Evolutionary conservation across 441 rosid species (phyloP).

Genomic region (Gossypium aridum): DNA sequence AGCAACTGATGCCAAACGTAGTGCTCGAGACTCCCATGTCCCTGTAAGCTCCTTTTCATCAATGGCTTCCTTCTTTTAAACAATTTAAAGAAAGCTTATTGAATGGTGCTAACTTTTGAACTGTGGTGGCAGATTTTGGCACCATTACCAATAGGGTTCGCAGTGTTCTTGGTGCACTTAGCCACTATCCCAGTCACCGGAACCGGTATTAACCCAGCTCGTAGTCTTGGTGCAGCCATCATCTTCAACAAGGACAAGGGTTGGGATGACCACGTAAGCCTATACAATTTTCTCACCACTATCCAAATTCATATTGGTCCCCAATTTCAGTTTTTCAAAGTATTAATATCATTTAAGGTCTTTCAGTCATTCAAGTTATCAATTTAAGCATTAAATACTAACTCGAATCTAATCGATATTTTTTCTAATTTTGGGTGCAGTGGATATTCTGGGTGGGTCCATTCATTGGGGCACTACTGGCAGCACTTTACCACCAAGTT

Average conservation of each 20-base stretch:
- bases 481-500: conserved; percentile 74
- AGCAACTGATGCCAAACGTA: conserved; percentile 89
- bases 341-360: no score
- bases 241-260: conserved; percentile 55
- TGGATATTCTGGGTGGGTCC: conserved; percentile 77
- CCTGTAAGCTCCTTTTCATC: conserved; percentile 36
- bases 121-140: conserved; percentile 58
- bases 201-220: conserved; percentile 90
- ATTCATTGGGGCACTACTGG: conserved; percentile 82
- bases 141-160: conserved; percentile 76
- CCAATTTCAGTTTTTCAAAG: no score
- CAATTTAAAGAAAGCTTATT: neutral
- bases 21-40: conserved; percentile 90
- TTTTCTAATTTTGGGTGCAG: neutral
- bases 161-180: neutral
- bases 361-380: no score
- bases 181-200: conserved; percentile 53
- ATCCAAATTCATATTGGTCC: no score
- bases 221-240: conserved; percentile 92
- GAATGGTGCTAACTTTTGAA: neutral
- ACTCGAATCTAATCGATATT: no score
- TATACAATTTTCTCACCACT: neutral
- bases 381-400: no score
- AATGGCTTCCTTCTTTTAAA: neutral
- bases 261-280: conserved; percentile 78